Evolutionary conservation across 2,329 filamentous ascomycete species (phyloP).

Genomic region (Hawksworthiomyces lignivorus): DNA sequence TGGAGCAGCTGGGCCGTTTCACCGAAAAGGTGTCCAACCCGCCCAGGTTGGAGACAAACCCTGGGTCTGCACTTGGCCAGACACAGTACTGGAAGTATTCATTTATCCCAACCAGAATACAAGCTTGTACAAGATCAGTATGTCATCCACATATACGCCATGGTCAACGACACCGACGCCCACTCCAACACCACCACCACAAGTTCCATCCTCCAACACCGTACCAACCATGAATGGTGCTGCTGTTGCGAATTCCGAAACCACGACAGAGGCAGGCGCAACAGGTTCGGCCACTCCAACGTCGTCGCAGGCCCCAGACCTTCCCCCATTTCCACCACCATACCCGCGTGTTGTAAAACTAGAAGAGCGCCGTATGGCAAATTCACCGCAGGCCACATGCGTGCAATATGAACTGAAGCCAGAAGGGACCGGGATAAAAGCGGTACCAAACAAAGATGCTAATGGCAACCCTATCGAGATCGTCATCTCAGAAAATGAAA

Average conservation of each 20-base stretch:
- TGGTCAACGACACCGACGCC: constrained; percentile 7
- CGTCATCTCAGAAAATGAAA: constrained; percentile 34
- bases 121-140: constrained; percentile 23
- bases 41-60: constrained; percentile 41
- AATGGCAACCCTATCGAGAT: constrained; percentile 35
- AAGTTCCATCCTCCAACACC: background rate
- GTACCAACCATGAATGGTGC: background rate
- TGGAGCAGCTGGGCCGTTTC: constrained; percentile 18
- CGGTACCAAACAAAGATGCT: constrained; percentile 26
- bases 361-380: constrained; percentile 41
- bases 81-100: constrained; percentile 47
- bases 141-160: constrained; percentile 8
- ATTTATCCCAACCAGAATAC: constrained; percentile 48
- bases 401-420: constrained; percentile 39
- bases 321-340: constrained; percentile 20
- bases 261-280: constrained; percentile 7
- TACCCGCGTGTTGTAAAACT: constrained; percentile 50
- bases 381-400: constrained; percentile 33
- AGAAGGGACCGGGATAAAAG: constrained; percentile 24
- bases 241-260: background rate
- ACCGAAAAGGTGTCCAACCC: constrained; percentile 27
- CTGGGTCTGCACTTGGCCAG: constrained; percentile 53
- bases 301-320: constrained; percentile 8
- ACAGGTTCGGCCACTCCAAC: background rate
- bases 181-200: constrained; percentile 7